These are phyloP conservation scores for Yarrowia sp. DNA, from an alignment of 805 yeast genomes.

Conservation along the genomic window DNA sequence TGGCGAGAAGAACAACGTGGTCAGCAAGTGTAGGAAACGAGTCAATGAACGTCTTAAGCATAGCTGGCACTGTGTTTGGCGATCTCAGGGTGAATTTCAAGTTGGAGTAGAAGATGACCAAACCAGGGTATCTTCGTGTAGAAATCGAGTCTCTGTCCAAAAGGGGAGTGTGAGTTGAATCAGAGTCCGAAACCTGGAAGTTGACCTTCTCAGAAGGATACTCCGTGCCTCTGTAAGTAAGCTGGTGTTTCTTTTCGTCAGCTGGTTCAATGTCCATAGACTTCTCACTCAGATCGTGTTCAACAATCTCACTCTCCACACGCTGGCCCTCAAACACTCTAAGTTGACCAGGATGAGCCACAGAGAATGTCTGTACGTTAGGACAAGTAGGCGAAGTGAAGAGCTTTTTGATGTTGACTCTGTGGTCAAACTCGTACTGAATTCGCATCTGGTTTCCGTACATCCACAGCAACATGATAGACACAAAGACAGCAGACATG, in stretches of 20 bases:
- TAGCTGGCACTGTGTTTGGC: conserved; percentile 19
- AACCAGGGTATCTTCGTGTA: background rate
- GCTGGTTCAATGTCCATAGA: background rate
- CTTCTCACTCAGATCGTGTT: conserved; percentile 5
- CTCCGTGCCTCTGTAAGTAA: background rate
- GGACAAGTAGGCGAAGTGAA: background rate
- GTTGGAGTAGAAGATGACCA: conserved; percentile 15
- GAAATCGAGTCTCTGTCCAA: background rate
- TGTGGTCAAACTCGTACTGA: conserved; percentile 8
- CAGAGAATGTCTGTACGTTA: background rate
- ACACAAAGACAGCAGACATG: conserved; percentile 23
- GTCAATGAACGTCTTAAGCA: conserved; percentile 15
- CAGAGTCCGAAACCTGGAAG: background rate
- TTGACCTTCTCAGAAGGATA: background rate
- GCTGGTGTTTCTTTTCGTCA: background rate
- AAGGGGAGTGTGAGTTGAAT: background rate
- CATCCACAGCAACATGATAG: conserved; percentile 17
- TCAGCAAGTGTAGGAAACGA: conserved; percentile 15
- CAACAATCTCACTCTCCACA: background rate
- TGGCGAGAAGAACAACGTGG: conserved; percentile 7
- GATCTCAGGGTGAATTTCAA: conserved; percentile 14
- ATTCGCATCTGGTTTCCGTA: conserved; percentile 13
- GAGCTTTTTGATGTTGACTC: conserved; percentile 11
- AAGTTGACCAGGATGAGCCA: background rate
- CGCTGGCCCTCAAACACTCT: background rate